Conservation (phyloP, 768 basidiomycete species). For the Leccinellum luteum region DNA sequence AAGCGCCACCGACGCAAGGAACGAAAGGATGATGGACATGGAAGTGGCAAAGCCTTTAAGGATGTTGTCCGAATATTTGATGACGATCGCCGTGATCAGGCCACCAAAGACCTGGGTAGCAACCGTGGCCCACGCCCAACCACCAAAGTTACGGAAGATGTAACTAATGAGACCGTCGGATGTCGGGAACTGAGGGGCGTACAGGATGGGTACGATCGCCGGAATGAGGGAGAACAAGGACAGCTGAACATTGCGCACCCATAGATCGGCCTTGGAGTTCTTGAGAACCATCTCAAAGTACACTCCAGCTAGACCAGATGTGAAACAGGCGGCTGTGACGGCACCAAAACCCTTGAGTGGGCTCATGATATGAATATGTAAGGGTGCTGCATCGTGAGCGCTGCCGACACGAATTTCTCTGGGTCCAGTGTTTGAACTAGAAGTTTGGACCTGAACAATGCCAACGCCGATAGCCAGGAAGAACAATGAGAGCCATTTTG, state of each 20-base stretch:
- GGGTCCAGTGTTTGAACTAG: slow-evolving; percentile 31
- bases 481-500: slow-evolving; percentile 86
- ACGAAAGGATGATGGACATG: slow-evolving; percentile 91
- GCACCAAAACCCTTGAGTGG: slow-evolving; percentile 81
- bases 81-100: slow-evolving; percentile 90
- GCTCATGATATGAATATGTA: slow-evolving; percentile 72
- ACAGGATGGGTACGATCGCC: slow-evolving; percentile 79
- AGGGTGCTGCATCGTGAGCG: slow-evolving; percentile 60
- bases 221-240: slow-evolving; percentile 89
- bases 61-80: slow-evolving; percentile 95
- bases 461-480: slow-evolving; percentile 91
- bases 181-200: slow-evolving; percentile 38
- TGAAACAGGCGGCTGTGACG: slow-evolving; percentile 83
- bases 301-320: slow-evolving; percentile 86
- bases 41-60: slow-evolving; percentile 97
- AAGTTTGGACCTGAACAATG: slow-evolving; percentile 90
- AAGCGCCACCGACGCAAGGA: slow-evolving; percentile 87
- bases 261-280: slow-evolving; percentile 77
- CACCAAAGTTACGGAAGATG: slow-evolving; percentile 84
- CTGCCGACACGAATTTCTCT: slow-evolving; percentile 54
- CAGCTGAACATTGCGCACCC: slow-evolving; percentile 89
- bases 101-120: slow-evolving; percentile 89
- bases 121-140: slow-evolving; percentile 96
- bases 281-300: slow-evolving; percentile 96
- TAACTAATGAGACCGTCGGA: slow-evolving; percentile 51